These are phyloP conservation scores for Stygiomarasmius scandens DNA, from an alignment of 1,284 basidiomycete genomes.

Conservation along the genomic window DNA sequence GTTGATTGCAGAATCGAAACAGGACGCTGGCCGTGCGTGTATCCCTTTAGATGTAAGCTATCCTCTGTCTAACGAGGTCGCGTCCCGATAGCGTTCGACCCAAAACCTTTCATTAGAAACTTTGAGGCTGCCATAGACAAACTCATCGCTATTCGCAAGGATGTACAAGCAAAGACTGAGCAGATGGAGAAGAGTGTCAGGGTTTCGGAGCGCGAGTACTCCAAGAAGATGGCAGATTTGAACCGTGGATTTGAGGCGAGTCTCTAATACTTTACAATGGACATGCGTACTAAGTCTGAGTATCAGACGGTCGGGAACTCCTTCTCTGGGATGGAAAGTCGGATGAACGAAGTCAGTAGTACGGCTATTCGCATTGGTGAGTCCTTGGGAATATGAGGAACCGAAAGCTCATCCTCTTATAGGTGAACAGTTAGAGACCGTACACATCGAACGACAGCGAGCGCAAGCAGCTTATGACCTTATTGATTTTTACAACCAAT, in stretches of 20 bases:
- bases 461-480: conserved; percentile 94
- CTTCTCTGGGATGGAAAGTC: conserved; percentile 83
- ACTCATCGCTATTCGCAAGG: conserved; percentile 82
- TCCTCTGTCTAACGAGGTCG: conserved; percentile 1
- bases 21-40: conserved; percentile 78
- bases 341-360: conserved; percentile 92
- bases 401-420: conserved; percentile 15
- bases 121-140: conserved; percentile 91
- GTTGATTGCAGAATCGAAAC: conserved; percentile 82
- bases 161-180: conserved; percentile 87
- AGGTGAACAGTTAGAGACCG: conserved; percentile 96
- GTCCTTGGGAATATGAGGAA: conserved; percentile 18
- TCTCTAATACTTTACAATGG: conserved; percentile 8
- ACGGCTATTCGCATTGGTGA: conserved; percentile 93
- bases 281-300: conserved; percentile 1
- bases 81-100: conserved; percentile 78
- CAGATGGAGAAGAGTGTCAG: conserved; percentile 92
- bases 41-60: conserved; percentile 1
- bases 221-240: conserved; percentile 89
- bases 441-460: conserved; percentile 90
- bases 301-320: conserved; percentile 80
- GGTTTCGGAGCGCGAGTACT: conserved; percentile 91
- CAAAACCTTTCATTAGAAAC: conserved; percentile 88
- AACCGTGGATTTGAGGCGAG: conserved; percentile 90
- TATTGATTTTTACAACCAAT: conserved; percentile 95